Evolutionary conservation across 2,329 filamentous ascomycete species (phyloP).

Genomic region (Myrmaecium sp.): DNA sequence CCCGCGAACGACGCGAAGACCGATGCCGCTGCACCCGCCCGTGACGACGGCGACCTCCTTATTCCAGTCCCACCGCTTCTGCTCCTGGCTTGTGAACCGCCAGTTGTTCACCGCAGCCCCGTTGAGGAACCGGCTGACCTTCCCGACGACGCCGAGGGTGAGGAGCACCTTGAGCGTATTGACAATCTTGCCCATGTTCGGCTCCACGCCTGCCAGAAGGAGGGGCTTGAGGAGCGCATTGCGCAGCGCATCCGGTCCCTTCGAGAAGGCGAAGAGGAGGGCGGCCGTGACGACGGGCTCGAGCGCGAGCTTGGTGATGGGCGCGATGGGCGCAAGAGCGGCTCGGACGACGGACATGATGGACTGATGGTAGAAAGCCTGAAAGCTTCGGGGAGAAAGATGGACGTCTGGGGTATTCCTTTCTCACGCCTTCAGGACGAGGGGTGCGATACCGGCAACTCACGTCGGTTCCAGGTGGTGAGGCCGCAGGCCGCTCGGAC

Average conservation of each 20-base stretch:
- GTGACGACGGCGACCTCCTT: constrained; percentile 20
- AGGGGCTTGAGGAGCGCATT: constrained; percentile 13
- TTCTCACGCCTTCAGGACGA: too few relatives aligned
- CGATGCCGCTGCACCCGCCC: constrained; percentile 20
- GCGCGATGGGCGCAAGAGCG: too few relatives aligned
- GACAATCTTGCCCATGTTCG: constrained; percentile 6
- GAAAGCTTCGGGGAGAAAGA: neutral
- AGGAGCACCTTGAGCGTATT: constrained; percentile 15
- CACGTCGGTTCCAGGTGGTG: too few relatives aligned
- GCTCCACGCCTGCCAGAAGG: constrained; percentile 3
- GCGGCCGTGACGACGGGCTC: constrained; percentile 15
- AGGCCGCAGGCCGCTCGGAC: too few relatives aligned
- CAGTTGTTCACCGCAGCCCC: constrained; percentile 22
- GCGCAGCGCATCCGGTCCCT: constrained; percentile 12
- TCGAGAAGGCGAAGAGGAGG: constrained; percentile 16
- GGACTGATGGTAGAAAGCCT: neutral
- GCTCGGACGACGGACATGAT: too few relatives aligned
- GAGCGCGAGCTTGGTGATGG: constrained; percentile 11
- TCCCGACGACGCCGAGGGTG: constrained; percentile 15
- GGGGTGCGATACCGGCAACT: too few relatives aligned
- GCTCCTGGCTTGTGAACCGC: constrained; percentile 17
- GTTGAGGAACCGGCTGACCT: constrained; percentile 14
- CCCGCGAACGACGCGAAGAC: constrained; percentile 13
- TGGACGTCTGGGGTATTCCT: neutral
- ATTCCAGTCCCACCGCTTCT: constrained; percentile 15